A percentile compares a stretch with the other conserved stretches of the same genome.
phyloP scores from a whole-genome alignment of 345 rosid species.

The Populus tremula region DNA sequence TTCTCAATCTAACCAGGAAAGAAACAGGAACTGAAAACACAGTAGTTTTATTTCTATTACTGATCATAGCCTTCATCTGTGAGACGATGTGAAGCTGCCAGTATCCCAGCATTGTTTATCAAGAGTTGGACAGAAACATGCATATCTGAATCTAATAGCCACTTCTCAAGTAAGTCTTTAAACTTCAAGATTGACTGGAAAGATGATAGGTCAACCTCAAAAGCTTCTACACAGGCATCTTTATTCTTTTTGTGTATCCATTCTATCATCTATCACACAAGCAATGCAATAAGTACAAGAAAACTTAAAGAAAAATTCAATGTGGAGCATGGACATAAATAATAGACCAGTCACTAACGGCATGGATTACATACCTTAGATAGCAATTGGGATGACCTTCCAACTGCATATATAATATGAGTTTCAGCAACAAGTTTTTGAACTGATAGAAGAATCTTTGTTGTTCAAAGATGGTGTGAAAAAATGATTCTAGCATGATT shows the following conservation, averaged over 20 bases:
- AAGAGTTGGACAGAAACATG: slow-evolving; percentile 78
- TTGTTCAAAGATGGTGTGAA: not conserved
- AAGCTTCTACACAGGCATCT: slow-evolving; percentile 58
- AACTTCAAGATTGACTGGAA: slow-evolving; percentile 64
- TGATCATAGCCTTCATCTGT: slow-evolving; percentile 77
- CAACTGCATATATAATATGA: slow-evolving; percentile 55
- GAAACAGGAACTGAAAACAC: not conserved
- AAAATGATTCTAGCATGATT: not conserved
- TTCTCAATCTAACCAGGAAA: not conserved
- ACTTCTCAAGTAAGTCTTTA: slow-evolving; percentile 57
- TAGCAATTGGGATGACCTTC: slow-evolving; percentile 52
- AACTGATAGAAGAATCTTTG: not conserved
- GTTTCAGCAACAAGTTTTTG: slow-evolving; percentile 14
- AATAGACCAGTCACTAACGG: not conserved
- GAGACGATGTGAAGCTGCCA: slow-evolving; percentile 59
- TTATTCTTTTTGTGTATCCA: slow-evolving; percentile 45
- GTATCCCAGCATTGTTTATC: slow-evolving; percentile 89
- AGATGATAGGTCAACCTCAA: slow-evolving; percentile 67
- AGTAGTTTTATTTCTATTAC: slow-evolving; percentile 32
- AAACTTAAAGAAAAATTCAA: not conserved
- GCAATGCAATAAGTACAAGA: not conserved
- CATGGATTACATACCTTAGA: slow-evolving; percentile 45
- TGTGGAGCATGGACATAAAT: slow-evolving; percentile 5
- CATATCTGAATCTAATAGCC: slow-evolving; percentile 70
- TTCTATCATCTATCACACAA: slow-evolving; percentile 45